These are phyloP conservation scores for Pichia sp. DNA, from an alignment of 1,139 yeast genomes.

Conservation along the genomic window DNA sequence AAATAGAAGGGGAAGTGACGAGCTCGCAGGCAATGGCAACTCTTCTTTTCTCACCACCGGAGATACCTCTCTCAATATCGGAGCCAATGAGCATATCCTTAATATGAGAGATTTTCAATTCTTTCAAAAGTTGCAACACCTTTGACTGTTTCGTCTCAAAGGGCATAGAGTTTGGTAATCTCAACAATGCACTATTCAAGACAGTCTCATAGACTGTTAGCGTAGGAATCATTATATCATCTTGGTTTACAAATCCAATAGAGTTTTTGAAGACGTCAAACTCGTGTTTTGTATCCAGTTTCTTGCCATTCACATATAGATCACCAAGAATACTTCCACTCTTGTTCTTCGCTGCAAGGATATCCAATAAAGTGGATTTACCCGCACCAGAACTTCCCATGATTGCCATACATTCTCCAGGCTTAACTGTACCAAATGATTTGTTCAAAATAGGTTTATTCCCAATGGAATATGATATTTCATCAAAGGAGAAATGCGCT, in stretches of 20 bases:
- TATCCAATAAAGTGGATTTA: slow-evolving; percentile 86
- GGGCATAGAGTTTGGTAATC: slow-evolving; percentile 78
- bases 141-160: slow-evolving; percentile 64
- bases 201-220: slow-evolving; percentile 94
- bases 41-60: slow-evolving; percentile 90
- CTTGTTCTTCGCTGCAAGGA: slow-evolving; percentile 81
- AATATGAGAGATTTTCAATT: slow-evolving; percentile 73
- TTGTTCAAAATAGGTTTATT: slow-evolving; percentile 50
- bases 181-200: slow-evolving; percentile 78
- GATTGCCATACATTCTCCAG: slow-evolving; percentile 87
- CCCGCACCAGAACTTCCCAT: slow-evolving; percentile 99
- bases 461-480: slow-evolving; percentile 55
- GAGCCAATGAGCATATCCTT: slow-evolving; percentile 86
- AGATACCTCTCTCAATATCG: slow-evolving; percentile 84
- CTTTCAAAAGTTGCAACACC: slow-evolving; percentile 78
- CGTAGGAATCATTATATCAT: slow-evolving; percentile 84
- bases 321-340: slow-evolving; percentile 61
- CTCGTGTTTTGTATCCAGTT: slow-evolving; percentile 28
- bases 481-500: slow-evolving; percentile 68
- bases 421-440: slow-evolving; percentile 69
- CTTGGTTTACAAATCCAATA: slow-evolving; percentile 97
- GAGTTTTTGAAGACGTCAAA: slow-evolving; percentile 48
- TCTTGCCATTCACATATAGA: slow-evolving; percentile 68
- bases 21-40: slow-evolving; percentile 88
- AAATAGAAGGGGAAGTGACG: slow-evolving; percentile 76